A percentile compares a stretch with the other conserved stretches of the same genome.
phyloP scores from a whole-genome alignment of 116 monocot genomes.

The Iris pallida region DNA sequence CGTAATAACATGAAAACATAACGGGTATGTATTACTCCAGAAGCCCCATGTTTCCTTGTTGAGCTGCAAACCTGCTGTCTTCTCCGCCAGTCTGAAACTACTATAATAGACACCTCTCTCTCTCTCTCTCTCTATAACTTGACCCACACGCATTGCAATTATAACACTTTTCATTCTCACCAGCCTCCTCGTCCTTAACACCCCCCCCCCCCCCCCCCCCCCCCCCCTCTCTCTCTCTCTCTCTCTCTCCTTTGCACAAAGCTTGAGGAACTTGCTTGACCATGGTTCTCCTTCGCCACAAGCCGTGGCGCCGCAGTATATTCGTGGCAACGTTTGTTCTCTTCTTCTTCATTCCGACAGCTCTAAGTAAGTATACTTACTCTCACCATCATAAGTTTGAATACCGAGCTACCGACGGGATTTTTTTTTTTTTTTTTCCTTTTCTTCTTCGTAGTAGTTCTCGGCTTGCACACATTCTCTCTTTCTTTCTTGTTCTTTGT shows the following conservation, averaged over 20 bases:
- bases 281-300: slow-evolving; percentile 33
- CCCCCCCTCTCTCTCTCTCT: slow-evolving; percentile 11
- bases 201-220: too few relatives aligned
- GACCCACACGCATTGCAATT: slow-evolving; percentile 8
- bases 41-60: slow-evolving; percentile 9
- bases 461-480: too few relatives aligned
- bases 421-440: slow-evolving; percentile 3
- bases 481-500: too few relatives aligned
- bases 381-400: background rate
- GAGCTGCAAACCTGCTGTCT: background rate
- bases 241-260: background rate
- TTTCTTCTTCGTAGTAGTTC: too few relatives aligned
- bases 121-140: slow-evolving; percentile 3
- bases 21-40: too few relatives aligned
- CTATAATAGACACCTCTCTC: background rate
- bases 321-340: slow-evolving; percentile 31
- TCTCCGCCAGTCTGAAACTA: background rate
- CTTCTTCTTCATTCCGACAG: slow-evolving; percentile 35
- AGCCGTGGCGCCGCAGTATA: slow-evolving; percentile 3
- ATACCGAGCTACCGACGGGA: background rate
- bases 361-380: slow-evolving; percentile 19
- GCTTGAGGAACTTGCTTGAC: background rate
- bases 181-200: background rate
- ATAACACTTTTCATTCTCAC: background rate
- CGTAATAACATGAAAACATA: too few relatives aligned